Percentiles rank a stretch among this genome's conserved stretches.
These are phyloP conservation scores for Monilinia vaccinii-corymbosi DNA, from an alignment of 2,329 filamentous ascomycete genomes.

Conservation along the genomic window DNA sequence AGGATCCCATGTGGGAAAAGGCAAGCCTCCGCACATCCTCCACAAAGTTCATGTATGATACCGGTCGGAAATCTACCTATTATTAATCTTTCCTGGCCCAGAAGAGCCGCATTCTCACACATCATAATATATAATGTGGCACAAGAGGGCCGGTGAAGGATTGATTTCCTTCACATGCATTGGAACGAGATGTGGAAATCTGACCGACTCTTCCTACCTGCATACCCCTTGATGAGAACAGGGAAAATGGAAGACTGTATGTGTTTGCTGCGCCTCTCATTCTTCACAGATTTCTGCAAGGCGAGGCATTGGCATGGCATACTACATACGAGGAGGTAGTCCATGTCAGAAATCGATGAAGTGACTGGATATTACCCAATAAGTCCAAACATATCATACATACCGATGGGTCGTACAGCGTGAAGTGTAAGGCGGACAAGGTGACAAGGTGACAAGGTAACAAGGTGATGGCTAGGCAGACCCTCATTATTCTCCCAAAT, in stretches of 20 bases:
- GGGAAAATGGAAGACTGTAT: neutral
- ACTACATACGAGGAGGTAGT: neutral
- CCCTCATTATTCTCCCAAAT: conserved; percentile 6
- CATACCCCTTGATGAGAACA: conserved; percentile 2
- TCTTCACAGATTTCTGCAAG: neutral
- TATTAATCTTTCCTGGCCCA: neutral
- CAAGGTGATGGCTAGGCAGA: conserved; percentile 18
- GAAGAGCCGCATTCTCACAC: conserved; percentile 4
- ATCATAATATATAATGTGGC: too few species aligned
- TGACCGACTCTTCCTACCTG: neutral
- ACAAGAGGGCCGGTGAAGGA: conserved; percentile 3
- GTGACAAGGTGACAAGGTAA: too few species aligned
- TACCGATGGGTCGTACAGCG: neutral
- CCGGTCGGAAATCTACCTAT: neutral
- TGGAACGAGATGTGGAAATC: neutral
- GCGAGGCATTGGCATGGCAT: neutral
- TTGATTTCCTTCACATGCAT: neutral
- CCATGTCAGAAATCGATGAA: neutral
- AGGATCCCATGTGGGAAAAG: neutral
- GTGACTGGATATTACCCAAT: conserved; percentile 1
- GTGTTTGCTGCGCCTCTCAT: conserved; percentile 2
- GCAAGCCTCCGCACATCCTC: conserved; percentile 1
- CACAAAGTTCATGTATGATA: conserved; percentile 3
- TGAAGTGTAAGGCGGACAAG: conserved; percentile 12
- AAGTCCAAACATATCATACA: neutral